Base-by-base conservation (phyloP, 2,329 filamentous ascomycete species). In the Scedosporium aurantiacum region DNA sequence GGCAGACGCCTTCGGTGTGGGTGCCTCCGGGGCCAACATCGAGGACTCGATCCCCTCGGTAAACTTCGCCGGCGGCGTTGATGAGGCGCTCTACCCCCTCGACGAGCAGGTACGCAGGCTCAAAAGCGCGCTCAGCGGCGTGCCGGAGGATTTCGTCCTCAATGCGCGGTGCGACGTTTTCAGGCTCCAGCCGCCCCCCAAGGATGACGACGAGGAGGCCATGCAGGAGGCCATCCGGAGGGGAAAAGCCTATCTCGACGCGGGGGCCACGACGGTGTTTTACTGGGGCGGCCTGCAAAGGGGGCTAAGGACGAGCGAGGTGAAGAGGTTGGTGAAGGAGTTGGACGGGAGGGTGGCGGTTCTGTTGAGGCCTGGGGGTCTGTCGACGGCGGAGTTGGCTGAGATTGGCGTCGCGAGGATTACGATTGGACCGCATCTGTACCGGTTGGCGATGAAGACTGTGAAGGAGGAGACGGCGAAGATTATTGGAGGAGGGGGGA, bases 81-180 rank as follows among this genome's bases (percentile, higher is more conserved):
- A 63, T 2, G 68, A 68, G 66, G 64, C 68, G 74, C 65, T 77
- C 67, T 69, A 69, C 52, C 58, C 69, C 0, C 60, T 79, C 0
- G 75, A 77, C 0, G 76, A 77, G 16, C 81, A 83, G n/a, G 75
- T 76, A 0, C 68, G 69, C 0, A 73, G 83, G 0, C 74, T 87
- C 16, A 69, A 70, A 56, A 63, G 66, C 0, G 79, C 74, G 0
- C 61, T 83, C 8, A 63, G 68, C 0, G 73, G 76, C 0, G 81
- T 82, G 0, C 65, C 64, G 5, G 74, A 76, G 1, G 78, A 81
- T 61, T 85, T 84, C 64, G 80, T 78, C 18, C 66, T 85, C 60
- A 86, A 80, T 70, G 84, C 83, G 3, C 72, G 84, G 4, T 82
- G 79, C 21, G 84, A 87, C 70, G 73, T 81, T 4, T 73, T 84